Evolutionary conservation across 75 land plant genomes (phyloP).

Genomic region (Ceratopteris richardii): DNA sequence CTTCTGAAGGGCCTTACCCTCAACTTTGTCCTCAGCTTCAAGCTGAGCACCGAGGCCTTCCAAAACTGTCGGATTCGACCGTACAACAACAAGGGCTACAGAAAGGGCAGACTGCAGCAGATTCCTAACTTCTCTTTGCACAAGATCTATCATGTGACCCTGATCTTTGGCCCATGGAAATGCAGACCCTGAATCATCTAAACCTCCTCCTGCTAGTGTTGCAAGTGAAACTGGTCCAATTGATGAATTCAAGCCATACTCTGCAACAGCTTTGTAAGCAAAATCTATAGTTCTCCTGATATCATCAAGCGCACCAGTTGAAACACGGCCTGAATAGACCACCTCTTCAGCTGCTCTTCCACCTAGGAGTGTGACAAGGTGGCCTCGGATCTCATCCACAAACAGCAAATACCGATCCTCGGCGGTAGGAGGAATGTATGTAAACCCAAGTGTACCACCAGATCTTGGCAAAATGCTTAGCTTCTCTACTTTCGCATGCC

Average conservation of each 20-base stretch:
- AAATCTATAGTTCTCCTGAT: conserved; percentile 4
- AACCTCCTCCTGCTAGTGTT: too few species aligned
- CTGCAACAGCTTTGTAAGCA: conserved; percentile 9
- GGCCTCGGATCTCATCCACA: too few species aligned
- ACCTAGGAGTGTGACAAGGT: too few species aligned
- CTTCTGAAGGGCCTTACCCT: conserved; percentile 2
- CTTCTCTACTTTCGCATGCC: background rate
- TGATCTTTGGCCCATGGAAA: too few species aligned
- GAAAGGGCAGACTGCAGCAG: conserved; percentile 3
- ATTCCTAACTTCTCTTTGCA: conserved; percentile 1
- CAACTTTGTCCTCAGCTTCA: conserved; percentile 10
- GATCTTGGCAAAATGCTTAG: too few species aligned
- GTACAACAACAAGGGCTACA: conserved; percentile 4
- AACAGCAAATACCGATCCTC: too few species aligned
- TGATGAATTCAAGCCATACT: too few species aligned
- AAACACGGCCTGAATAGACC: conserved; percentile 4
- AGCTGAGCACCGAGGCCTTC: conserved; percentile 13
- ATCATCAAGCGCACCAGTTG: conserved; percentile 10
- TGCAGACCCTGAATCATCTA: too few species aligned
- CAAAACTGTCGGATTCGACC: conserved; percentile 6
- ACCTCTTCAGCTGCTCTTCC: too few species aligned
- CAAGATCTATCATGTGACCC: conserved; percentile 9
- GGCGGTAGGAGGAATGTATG: too few species aligned
- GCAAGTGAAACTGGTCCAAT: too few species aligned
- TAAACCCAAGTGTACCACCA: conserved; percentile 8